Percentiles rank a stretch among this genome's conserved stretches.
phyloP scores from a whole-genome alignment of 805 yeast species.

The Metschnikowia baotianmanensis region DNA sequence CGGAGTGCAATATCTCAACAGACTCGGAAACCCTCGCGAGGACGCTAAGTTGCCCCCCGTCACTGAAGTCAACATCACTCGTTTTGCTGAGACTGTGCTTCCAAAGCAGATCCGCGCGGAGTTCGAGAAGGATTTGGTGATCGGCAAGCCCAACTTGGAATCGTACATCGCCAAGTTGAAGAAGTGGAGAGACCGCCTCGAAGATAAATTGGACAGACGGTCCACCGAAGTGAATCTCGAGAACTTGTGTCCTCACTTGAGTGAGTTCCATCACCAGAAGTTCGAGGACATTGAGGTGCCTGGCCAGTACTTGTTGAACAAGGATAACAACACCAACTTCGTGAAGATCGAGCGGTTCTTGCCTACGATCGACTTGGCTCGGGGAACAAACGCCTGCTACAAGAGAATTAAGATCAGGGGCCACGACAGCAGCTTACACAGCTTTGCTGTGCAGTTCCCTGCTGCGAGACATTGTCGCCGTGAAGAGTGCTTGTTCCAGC shows the following conservation, averaged over 20 bases:
- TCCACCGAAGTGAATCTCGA: slow-evolving; percentile 79
- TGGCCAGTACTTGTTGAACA: slow-evolving; percentile 88
- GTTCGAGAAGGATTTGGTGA: slow-evolving; percentile 87
- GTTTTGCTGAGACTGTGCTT: slow-evolving; percentile 89
- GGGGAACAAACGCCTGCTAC: slow-evolving; percentile 89
- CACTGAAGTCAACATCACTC: slow-evolving; percentile 81
- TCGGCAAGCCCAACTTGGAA: slow-evolving; percentile 83
- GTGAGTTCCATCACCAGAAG: slow-evolving; percentile 97
- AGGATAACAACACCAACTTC: slow-evolving; percentile 87
- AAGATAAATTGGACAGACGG: slow-evolving; percentile 85
- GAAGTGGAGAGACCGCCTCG: slow-evolving; percentile 90
- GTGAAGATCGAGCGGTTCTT: slow-evolving; percentile 90
- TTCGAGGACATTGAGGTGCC: slow-evolving; percentile 98
- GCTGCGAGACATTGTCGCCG: slow-evolving; percentile 97
- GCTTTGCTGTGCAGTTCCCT: slow-evolving; percentile 96
- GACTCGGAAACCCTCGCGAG: slow-evolving; percentile 82
- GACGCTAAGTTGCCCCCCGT: slow-evolving; percentile 87
- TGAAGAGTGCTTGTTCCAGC: slow-evolving; percentile 90
- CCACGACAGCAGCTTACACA: slow-evolving; percentile 86
- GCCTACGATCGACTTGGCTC: slow-evolving; percentile 81
- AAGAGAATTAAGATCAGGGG: slow-evolving; percentile 88
- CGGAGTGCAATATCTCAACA: slow-evolving; percentile 85
- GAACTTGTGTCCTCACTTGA: slow-evolving; percentile 87
- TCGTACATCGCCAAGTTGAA: slow-evolving; percentile 79
- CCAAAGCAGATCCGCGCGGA: slow-evolving; percentile 87